Percentiles rank a stretch among this genome's conserved stretches.
phyloP scores from a whole-genome alignment of 2,329 filamentous ascomycete species.

The Penicillium hordei region DNA sequence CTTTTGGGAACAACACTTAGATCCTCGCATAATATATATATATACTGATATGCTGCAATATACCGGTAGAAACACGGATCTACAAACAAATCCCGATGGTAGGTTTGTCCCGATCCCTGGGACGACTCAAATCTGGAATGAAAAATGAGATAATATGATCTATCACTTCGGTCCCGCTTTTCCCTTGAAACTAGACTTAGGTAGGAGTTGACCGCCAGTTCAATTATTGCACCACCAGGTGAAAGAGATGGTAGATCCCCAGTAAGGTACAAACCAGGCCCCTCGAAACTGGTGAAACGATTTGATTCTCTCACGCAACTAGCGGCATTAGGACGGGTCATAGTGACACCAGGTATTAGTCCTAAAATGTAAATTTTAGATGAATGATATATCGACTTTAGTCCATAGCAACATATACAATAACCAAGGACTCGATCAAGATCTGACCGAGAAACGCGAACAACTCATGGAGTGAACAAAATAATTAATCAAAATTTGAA shows the following conservation, averaged over 20 bases:
- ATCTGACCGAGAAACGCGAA: neutral
- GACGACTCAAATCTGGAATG: neutral
- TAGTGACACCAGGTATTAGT: neutral
- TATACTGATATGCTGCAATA: neutral
- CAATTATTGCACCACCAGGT: neutral
- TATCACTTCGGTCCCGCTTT: neutral
- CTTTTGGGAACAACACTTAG: neutral
- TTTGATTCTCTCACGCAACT: neutral
- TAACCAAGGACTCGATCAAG: neutral
- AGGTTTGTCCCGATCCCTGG: neutral
- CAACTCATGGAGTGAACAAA: too few species aligned
- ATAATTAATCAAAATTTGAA: too few species aligned
- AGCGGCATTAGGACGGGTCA: neutral
- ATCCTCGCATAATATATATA: neutral
- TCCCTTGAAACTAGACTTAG: too few species aligned
- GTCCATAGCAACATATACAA: neutral
- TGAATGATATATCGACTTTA: neutral
- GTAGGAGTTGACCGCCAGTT: neutral
- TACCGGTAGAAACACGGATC: neutral
- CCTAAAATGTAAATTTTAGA: neutral
- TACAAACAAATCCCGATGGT: neutral
- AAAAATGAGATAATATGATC: neutral
- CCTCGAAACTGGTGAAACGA: neutral
- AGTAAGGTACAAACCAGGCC: neutral
- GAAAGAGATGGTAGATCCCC: neutral